Base-by-base conservation (phyloP, 129 eudicot genomes). In the Deinandra increscens region DNA sequence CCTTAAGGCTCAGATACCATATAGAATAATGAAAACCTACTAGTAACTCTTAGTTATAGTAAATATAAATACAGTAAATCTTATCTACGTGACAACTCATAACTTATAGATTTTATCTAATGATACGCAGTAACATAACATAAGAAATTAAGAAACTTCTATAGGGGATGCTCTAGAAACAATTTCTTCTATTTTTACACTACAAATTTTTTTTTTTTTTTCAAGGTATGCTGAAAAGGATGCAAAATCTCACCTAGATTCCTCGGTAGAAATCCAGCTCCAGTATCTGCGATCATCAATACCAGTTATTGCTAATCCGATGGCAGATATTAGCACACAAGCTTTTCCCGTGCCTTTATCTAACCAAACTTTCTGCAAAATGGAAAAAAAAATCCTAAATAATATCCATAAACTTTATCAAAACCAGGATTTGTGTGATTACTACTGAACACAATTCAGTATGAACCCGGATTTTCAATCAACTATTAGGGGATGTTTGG, bases 261-360 rank as follows among this genome's bases (percentile, higher is more conserved):
- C 98, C 4, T 78, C 88, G 0, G 92, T 80, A 15, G 90, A 82
- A 46, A 93, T 78, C 37, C 91, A 81, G 31, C 61, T 83, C 98
- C 98, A 93, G 49, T 93, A 87, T 79, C 98, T 81, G 38, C 98
- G 76, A 80, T 92, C 98, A 78, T 89, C 98, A 3, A 92, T 86
- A n/a, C 98, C 98, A 0, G 92, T 93, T 20, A 93, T 89, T 1
- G 92, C 76, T 79, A 93, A 81, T 54, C 95, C 98, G 15, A 69
- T 66, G 13, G 92, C 82, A 12, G 98, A 83, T 60, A 89, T 87
- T 62, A 82, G 80, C 77, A 93, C 80, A 83, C 97, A 93, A 46
- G 85, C 81, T 79, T 75, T 88, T 41, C 97, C 98, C 7, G 88
- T 77, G 39, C 66, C 78, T 81, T 89, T 89, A 79, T 94, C 97